These are phyloP conservation scores for Prunus dulcis DNA, from an alignment of 306 rosid genomes.

Conservation along the genomic window DNA sequence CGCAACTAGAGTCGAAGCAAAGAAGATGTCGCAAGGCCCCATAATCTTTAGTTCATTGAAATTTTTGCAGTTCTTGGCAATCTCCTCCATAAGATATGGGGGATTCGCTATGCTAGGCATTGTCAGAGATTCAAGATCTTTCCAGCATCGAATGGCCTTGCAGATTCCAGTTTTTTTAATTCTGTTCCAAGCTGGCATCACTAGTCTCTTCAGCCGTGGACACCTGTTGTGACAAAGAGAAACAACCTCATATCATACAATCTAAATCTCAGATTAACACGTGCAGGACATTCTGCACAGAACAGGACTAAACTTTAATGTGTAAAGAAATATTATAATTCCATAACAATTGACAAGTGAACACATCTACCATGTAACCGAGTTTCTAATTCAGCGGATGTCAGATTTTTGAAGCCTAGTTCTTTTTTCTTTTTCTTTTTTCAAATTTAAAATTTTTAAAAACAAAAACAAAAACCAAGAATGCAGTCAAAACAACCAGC, in stretches of 20 bases:
- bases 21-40: slow-evolving; percentile 65
- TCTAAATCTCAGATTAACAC: background rate
- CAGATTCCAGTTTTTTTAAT: slow-evolving; percentile 73
- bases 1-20: slow-evolving; percentile 43
- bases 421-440: no score
- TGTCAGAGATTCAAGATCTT: slow-evolving; percentile 65
- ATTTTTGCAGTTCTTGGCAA: slow-evolving; percentile 52
- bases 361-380: background rate
- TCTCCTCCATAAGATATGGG: slow-evolving; percentile 61
- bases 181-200: slow-evolving; percentile 86
- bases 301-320: no score
- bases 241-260: slow-evolving; percentile 4
- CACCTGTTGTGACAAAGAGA: slow-evolving; percentile 41
- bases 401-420: background rate
- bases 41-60: slow-evolving; percentile 71
- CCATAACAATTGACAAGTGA: background rate
- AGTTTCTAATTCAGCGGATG: background rate
- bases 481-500: no score
- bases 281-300: background rate
- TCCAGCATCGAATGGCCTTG: slow-evolving; percentile 67
- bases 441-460: no score
- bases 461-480: no score
- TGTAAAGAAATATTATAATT: background rate
- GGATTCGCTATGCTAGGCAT: slow-evolving; percentile 77
- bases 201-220: slow-evolving; percentile 53